Conservation (phyloP, 768 basidiomycete species). For the Trametes villosa region DNA sequence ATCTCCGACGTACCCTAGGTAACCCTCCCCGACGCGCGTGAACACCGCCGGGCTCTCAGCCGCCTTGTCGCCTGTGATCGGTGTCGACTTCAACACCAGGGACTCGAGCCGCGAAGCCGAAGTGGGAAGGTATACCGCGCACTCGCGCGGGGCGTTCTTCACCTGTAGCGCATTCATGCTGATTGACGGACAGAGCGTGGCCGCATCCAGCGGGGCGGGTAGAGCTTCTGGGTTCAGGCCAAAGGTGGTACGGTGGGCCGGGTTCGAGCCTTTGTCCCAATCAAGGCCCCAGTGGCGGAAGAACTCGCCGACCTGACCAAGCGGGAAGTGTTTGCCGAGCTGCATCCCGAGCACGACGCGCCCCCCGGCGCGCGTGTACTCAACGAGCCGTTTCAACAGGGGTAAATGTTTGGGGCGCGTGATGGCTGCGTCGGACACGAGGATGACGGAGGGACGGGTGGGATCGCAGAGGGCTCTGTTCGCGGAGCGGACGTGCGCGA, state of each 20-base stretch:
- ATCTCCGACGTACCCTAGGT: slow-evolving; percentile 44
- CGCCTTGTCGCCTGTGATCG: slow-evolving; percentile 8
- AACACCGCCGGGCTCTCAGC: slow-evolving; percentile 31
- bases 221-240: slow-evolving; percentile 32
- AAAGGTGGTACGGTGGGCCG: slow-evolving; percentile 44
- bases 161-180: slow-evolving; percentile 48
- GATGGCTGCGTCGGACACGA: slow-evolving; percentile 44
- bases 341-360: slow-evolving; percentile 40
- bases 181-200: slow-evolving; percentile 7
- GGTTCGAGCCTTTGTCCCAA: slow-evolving; percentile 46
- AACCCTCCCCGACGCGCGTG: slow-evolving; percentile 28
- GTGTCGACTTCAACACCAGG: slow-evolving; percentile 25
- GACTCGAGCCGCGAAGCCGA: slow-evolving; percentile 24
- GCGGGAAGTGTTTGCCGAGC: slow-evolving; percentile 37
- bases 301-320: slow-evolving; percentile 21
- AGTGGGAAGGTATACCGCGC: slow-evolving; percentile 10
- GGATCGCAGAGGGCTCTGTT: not conserved
- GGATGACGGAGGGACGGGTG: slow-evolving; percentile 30
- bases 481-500: not conserved
- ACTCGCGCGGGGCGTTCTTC: slow-evolving; percentile 13
- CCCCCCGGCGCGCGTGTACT: slow-evolving; percentile 44
- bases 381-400: slow-evolving; percentile 38
- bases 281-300: slow-evolving; percentile 30
- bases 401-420: slow-evolving; percentile 26
- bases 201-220: slow-evolving; percentile 5